Evolutionary conservation across 2,329 filamentous ascomycete species (phyloP).

Genomic region (Monilinia polystroma): DNA sequence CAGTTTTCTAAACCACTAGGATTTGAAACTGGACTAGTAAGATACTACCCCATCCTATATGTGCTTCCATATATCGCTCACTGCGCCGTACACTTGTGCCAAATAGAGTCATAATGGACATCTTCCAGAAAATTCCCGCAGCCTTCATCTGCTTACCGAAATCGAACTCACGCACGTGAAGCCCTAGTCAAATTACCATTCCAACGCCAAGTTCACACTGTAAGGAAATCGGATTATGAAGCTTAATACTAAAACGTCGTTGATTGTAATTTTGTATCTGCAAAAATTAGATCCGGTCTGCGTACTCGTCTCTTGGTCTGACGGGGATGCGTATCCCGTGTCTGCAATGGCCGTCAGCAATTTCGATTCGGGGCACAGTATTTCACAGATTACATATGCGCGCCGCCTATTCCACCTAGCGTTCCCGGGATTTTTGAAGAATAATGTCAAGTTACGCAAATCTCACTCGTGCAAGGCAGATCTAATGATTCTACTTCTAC

Average conservation of each 20-base stretch:
- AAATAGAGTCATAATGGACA: slow-evolving; percentile 7
- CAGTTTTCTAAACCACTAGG: neutral
- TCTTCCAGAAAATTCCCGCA: slow-evolving; percentile 11
- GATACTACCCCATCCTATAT: neutral
- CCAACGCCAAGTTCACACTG: neutral
- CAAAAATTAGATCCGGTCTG: neutral
- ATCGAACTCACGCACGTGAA: neutral
- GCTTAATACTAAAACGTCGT: neutral
- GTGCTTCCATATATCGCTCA: slow-evolving; percentile 14
- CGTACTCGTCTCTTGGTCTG: slow-evolving; percentile 5
- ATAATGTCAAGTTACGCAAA: neutral
- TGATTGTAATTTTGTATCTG: neutral
- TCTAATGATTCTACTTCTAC: neutral
- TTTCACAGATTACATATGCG: slow-evolving; percentile 4
- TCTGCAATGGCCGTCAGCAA: slow-evolving; percentile 10
- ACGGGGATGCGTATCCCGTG: slow-evolving; percentile 11
- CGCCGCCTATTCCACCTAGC: neutral
- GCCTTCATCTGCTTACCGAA: neutral
- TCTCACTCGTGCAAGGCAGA: slow-evolving; percentile 16
- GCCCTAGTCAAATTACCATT: neutral
- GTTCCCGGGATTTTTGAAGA: neutral
- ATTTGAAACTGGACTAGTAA: neutral
- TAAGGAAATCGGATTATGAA: neutral
- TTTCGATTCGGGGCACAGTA: slow-evolving; percentile 18
- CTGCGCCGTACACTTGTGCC: neutral